Base-by-base conservation (phyloP, 2,329 filamentous ascomycete species). In the Stagonosporopsis chrysanthemi region DNA sequence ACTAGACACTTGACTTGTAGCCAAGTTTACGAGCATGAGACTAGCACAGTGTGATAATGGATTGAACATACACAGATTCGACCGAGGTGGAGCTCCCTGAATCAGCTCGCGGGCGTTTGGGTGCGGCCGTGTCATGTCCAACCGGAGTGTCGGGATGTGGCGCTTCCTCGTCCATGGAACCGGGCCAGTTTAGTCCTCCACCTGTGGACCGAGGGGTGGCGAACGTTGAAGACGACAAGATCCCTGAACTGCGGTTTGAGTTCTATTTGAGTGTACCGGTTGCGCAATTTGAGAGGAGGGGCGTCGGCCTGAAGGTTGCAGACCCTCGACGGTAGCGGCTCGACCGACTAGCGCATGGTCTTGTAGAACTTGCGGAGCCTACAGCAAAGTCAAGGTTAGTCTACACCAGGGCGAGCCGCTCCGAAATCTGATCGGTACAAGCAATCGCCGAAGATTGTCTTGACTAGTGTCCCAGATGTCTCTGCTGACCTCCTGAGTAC, bases 131-230 rank as follows among this genome's bases (percentile, higher is more conserved):
- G 67, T 68, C 68, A 74, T 71, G 65, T 65, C 62, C 67, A 65
- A 65, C 73, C 72, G 61, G 61, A 61, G 66, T 65, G 60, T 70
- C 72, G 73, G 73, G 71, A 71, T 60, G 71, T 74, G 73, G 72
- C 73, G 67, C 70, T 62, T 60, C 68, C 71, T 67, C 63, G 47
- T 73, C 72, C 73, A 75, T 76, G 72, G 72, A 63, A 55, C 61
- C 70, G 72, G 72, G 72, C 61, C 58, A 56, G 63, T 52, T 61
- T 59, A 41, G 48, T 52, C 51, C 57, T 63, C 63, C 63, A 40
- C 58, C 56, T 54, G 51, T 47, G 49, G 38, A 56, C 36, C 46
- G 45, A 53, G 43, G 52, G 65, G 63, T 61, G 58, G 49, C 60
- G 26, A 66, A 62, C 43, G 59, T 59, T 46, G 50, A 56, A 39